Percentiles rank a stretch among this genome's conserved stretches.
Evolutionary conservation across 106 monocot genomes (phyloP).

Genomic region (Iris macrosiphon): DNA sequence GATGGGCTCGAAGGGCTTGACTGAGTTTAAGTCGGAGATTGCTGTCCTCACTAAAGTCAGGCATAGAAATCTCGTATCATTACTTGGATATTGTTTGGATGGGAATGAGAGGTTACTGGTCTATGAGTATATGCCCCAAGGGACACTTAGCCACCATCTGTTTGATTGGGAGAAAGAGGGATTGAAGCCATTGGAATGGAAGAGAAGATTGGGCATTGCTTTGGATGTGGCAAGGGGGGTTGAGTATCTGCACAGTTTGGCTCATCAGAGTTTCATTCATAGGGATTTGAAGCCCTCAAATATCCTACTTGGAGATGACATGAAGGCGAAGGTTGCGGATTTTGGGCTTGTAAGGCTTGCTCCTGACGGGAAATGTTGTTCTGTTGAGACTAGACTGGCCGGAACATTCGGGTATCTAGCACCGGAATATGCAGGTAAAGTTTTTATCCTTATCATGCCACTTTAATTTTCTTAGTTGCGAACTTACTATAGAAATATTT

Average conservation of each 20-base stretch:
- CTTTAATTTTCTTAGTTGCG: neutral
- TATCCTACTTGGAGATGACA: slow-evolving; percentile 40
- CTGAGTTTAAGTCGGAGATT: slow-evolving; percentile 43
- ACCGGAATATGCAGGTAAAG: slow-evolving; percentile 52
- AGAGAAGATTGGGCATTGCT: slow-evolving; percentile 38
- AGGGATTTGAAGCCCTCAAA: slow-evolving; percentile 46
- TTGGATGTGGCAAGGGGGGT: slow-evolving; percentile 45
- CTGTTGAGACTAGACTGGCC: slow-evolving; percentile 35
- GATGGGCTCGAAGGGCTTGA: slow-evolving; percentile 38
- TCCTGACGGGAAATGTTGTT: slow-evolving; percentile 26
- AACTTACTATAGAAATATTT: neutral
- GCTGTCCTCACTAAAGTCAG: slow-evolving; percentile 44
- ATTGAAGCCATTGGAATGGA: slow-evolving; percentile 35
- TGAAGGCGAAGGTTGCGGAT: slow-evolving; percentile 50
- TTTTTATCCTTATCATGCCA: neutral
- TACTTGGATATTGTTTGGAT: slow-evolving; percentile 47
- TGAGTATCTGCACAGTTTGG: slow-evolving; percentile 37
- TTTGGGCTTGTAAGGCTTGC: slow-evolving; percentile 44
- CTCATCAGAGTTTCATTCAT: slow-evolving; percentile 45
- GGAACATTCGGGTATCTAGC: slow-evolving; percentile 50
- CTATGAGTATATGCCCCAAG: slow-evolving; percentile 48
- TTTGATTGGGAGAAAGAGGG: slow-evolving; percentile 36
- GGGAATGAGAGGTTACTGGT: slow-evolving; percentile 43
- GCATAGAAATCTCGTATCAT: slow-evolving; percentile 38
- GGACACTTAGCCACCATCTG: slow-evolving; percentile 29